Evolutionary conservation across 306 rosid species (phyloP).

Genomic region (Quercus cerris): DNA sequence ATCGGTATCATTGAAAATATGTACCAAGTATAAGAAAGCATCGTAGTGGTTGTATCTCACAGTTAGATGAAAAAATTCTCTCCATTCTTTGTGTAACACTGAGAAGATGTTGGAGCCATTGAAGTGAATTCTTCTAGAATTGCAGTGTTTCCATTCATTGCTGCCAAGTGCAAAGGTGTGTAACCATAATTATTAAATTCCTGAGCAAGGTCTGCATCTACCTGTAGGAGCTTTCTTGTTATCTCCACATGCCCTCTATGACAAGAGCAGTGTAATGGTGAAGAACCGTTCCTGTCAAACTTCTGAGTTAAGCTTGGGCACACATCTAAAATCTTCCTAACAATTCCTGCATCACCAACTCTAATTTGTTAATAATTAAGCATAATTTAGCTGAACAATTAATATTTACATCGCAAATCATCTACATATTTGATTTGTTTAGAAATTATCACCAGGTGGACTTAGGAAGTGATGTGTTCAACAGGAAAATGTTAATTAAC

Average conservation of each 20-base stretch:
- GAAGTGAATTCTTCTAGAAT: constrained; percentile 48
- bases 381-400: not conserved
- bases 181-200: constrained; percentile 52
- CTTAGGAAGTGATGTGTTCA: not conserved
- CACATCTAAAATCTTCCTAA: constrained; percentile 45
- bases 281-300: constrained; percentile 49
- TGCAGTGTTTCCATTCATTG: constrained; percentile 45
- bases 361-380: not conserved
- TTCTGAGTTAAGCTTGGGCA: constrained; percentile 32
- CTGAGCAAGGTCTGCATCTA: constrained; percentile 40
- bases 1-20: constrained; percentile 31
- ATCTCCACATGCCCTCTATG: constrained; percentile 43
- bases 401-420: not conserved
- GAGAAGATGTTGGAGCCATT: constrained; percentile 37
- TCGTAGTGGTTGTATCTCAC: constrained; percentile 50
- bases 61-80: constrained; percentile 68
- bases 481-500: not conserved
- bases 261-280: constrained; percentile 51
- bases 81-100: constrained; percentile 44
- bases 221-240: constrained; percentile 42
- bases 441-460: not conserved
- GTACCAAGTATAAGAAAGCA: constrained; percentile 51
- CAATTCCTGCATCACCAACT: constrained; percentile 46
- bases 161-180: constrained; percentile 72
- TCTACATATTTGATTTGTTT: not conserved